These are phyloP conservation scores for Rhodomyrtus psidioides DNA, from an alignment of 441 rosid genomes.

Conservation along the genomic window DNA sequence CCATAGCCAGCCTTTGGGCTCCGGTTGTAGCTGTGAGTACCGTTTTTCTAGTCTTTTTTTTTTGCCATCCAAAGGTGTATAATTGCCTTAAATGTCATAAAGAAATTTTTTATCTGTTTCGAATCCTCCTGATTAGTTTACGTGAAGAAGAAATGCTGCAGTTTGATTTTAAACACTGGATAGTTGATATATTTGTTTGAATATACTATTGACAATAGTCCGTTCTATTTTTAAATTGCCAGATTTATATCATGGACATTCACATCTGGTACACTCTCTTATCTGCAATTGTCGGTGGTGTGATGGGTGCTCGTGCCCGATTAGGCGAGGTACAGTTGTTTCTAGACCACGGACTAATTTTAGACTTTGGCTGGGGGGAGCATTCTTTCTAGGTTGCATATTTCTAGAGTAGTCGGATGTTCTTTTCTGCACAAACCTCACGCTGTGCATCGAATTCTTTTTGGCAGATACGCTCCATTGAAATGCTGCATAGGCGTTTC, in stretches of 20 bases:
- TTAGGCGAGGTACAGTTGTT: constrained; percentile 78
- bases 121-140: not conserved
- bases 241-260: constrained; percentile 98
- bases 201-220: not conserved
- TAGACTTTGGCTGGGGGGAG: not conserved
- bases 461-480: constrained; percentile 82
- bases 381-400: not conserved
- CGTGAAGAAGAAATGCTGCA: not conserved
- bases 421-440: not conserved
- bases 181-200: not conserved
- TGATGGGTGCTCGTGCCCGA: constrained; percentile 98
- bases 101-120: not conserved
- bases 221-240: not conserved
- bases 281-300: constrained; percentile 96
- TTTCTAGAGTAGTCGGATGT: not conserved
- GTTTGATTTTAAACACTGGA: not conserved
- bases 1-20: constrained; percentile 92
- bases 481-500: constrained; percentile 98
- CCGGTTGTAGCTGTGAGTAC: constrained; percentile 92
- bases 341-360: not conserved
- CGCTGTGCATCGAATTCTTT: not conserved
- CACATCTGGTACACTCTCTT: constrained; percentile 92
- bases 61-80: not conserved
- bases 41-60: constrained; percentile 6
- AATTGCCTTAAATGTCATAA: not conserved